Percentiles rank a stretch among this genome's conserved stretches.
phyloP scores from a whole-genome alignment of 192 early-diverging fungal genomes.

The Umbelopsis ramanniana region DNA sequence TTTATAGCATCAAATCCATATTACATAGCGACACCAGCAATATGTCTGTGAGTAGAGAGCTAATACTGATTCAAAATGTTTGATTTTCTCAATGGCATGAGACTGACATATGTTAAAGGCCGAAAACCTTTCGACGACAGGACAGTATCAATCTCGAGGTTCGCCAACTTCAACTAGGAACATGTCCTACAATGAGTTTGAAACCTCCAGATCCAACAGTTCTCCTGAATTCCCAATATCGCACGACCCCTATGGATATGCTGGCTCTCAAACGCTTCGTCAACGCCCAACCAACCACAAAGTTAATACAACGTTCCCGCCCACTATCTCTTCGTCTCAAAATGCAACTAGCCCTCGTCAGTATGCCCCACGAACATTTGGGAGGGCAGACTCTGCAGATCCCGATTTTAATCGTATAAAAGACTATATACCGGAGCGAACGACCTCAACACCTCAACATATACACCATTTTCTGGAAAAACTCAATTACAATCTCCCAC shows the following conservation, averaged over 20 bases:
- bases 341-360: not conserved
- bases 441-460: constrained; percentile 21
- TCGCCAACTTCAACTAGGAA: not conserved
- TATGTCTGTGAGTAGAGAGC: constrained; percentile 8
- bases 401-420: constrained; percentile 12
- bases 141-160: not conserved
- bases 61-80: too few relatives aligned
- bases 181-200: not conserved
- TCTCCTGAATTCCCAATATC: constrained; percentile 16
- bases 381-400: constrained; percentile 4
- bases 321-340: not conserved
- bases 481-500: constrained; percentile 3
- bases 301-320: constrained; percentile 2
- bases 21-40: not conserved
- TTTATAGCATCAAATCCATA: constrained; percentile 15
- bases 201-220: not conserved
- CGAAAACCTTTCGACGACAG: not conserved
- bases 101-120: not conserved
- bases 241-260: not conserved
- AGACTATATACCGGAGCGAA: constrained; percentile 29
- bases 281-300: not conserved
- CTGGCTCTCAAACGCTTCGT: not conserved
- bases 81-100: not conserved
- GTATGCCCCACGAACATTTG: not conserved
- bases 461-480: constrained; percentile 23